phyloP scores from a whole-genome alignment of 257 asterid species.

The Penstemon barbatus region DNA sequence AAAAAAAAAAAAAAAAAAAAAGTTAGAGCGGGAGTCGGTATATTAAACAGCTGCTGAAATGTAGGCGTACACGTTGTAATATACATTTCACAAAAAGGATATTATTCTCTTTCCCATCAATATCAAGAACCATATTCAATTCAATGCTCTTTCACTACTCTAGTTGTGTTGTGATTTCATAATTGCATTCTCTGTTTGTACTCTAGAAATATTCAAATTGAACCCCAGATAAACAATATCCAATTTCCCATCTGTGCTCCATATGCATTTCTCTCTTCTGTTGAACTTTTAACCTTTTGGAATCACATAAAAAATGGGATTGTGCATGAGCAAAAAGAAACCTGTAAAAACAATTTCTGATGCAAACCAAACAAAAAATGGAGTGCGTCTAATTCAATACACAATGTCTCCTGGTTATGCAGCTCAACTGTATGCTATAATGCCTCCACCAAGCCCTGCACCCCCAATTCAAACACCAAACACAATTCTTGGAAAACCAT shows the following conservation, averaged over 20 bases:
- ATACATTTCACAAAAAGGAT: background rate
- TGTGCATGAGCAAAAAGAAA: constrained; percentile 45
- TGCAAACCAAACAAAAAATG: constrained; percentile 35
- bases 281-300: background rate
- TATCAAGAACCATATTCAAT: background rate
- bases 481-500: constrained; percentile 66
- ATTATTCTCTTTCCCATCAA: background rate
- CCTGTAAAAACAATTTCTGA: constrained; percentile 27
- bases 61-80: constrained; percentile 14
- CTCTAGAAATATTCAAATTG: background rate
- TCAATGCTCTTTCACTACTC: constrained; percentile 20
- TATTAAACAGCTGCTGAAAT: background rate
- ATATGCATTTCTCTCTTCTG: background rate
- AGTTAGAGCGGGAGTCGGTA: background rate
- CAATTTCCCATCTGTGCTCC: background rate
- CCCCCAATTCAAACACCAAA: constrained; percentile 34
- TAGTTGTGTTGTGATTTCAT: background rate
- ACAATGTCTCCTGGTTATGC: constrained; percentile 61
- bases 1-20: background rate
- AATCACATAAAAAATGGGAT: constrained; percentile 37
- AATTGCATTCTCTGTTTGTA: background rate
- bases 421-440: constrained; percentile 36
- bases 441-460: constrained; percentile 39
- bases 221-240: background rate
- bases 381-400: constrained; percentile 39